Percentiles rank a stretch among this genome's conserved stretches.
phyloP scores from a whole-genome alignment of 2,329 filamentous ascomycete species.

The Aplosporella prunicola region DNA sequence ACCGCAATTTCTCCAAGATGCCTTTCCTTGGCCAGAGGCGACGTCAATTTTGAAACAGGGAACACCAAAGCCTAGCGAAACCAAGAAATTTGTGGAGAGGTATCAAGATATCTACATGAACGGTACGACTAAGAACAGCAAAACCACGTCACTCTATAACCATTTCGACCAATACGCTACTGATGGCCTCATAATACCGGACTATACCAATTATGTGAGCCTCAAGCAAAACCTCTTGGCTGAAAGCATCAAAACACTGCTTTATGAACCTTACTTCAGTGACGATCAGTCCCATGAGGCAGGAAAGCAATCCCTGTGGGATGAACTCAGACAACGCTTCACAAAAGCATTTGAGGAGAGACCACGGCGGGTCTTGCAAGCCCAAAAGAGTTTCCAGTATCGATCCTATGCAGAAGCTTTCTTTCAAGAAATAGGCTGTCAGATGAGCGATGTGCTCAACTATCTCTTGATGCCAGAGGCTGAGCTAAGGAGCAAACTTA shows the following conservation, averaged over 20 bases:
- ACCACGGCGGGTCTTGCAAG: conserved; percentile 22
- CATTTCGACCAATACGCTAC: conserved; percentile 7
- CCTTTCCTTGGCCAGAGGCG: conserved; percentile 1
- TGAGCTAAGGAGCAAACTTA: conserved; percentile 5
- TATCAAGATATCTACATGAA: conserved; percentile 1
- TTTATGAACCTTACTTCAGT: conserved; percentile 27
- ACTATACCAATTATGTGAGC: conserved; percentile 34
- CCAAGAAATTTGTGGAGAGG: background rate
- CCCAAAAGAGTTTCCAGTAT: conserved; percentile 28
- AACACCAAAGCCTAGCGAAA: background rate
- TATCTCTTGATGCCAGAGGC: conserved; percentile 28
- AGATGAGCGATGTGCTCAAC: conserved; percentile 29
- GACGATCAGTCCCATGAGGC: conserved; percentile 17
- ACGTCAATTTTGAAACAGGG: conserved; percentile 1
- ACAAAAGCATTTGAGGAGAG: conserved; percentile 19
- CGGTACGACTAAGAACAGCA: no score
- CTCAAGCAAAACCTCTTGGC: conserved; percentile 33
- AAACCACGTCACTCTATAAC: background rate
- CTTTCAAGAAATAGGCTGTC: conserved; percentile 25
- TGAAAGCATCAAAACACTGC: conserved; percentile 31
- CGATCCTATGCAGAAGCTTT: conserved; percentile 26
- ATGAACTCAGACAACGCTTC: conserved; percentile 21
- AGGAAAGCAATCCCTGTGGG: conserved; percentile 16
- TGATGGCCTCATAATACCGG: conserved; percentile 21
- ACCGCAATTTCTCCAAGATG: background rate